Evolutionary conservation across 106 monocot species (phyloP).

Genomic region (Allium fistulosum): DNA sequence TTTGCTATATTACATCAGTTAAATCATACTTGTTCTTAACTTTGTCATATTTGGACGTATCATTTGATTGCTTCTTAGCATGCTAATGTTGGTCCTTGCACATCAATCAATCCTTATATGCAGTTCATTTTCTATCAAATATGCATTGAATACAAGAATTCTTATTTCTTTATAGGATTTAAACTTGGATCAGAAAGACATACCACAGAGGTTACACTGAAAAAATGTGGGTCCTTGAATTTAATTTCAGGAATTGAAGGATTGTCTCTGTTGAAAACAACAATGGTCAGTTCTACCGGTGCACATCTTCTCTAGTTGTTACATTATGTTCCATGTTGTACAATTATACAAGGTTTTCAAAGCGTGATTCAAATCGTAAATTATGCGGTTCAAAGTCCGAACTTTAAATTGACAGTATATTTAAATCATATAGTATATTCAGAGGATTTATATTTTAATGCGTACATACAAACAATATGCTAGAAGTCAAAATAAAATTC

Average conservation of each 20-base stretch:
- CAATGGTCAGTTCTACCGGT: slow-evolving; percentile 41
- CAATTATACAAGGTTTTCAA: too few relatives aligned
- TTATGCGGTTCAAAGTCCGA: too few relatives aligned
- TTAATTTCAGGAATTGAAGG: slow-evolving; percentile 74
- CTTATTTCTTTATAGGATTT: slow-evolving; percentile 43
- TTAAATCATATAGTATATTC: too few relatives aligned
- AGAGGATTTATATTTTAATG: too few relatives aligned
- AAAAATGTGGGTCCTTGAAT: slow-evolving; percentile 53
- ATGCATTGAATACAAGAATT: background rate
- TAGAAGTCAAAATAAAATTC: too few relatives aligned
- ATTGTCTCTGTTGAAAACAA: slow-evolving; percentile 80
- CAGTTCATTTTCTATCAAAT: background rate
- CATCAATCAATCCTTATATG: background rate
- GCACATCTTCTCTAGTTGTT: background rate
- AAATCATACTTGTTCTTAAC: too few relatives aligned
- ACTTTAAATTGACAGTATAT: too few relatives aligned
- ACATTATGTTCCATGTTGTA: background rate
- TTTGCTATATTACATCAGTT: too few relatives aligned
- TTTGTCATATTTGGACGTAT: too few relatives aligned
- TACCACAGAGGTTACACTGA: slow-evolving; percentile 65
- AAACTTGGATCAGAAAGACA: slow-evolving; percentile 86
- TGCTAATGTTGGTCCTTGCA: background rate
- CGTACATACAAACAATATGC: too few relatives aligned
- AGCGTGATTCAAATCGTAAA: too few relatives aligned
- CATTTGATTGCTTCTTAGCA: too few relatives aligned